Conservation (phyloP, 2,329 filamentous ascomycete species). For the Clarireedia paspali region DNA sequence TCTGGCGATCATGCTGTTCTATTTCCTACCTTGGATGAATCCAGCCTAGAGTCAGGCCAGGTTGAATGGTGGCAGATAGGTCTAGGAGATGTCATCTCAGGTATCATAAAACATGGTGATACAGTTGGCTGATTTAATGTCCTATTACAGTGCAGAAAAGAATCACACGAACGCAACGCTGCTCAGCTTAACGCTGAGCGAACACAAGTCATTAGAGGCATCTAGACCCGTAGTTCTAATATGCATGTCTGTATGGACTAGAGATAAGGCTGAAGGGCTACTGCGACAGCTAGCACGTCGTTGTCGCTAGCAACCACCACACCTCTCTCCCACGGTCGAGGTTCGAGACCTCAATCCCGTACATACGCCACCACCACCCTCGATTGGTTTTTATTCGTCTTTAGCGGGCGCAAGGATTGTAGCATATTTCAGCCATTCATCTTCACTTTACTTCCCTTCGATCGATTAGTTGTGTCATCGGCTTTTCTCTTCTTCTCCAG, state of each 20-base stretch:
- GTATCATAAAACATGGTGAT: slow-evolving; percentile 23
- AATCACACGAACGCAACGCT: slow-evolving; percentile 89
- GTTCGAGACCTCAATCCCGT: too few relatives aligned
- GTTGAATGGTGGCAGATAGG: slow-evolving; percentile 35
- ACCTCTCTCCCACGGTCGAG: too few relatives aligned
- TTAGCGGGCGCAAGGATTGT: too few relatives aligned
- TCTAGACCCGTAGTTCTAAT: slow-evolving; percentile 40
- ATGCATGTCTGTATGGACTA: too few relatives aligned
- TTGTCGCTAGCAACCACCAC: too few relatives aligned
- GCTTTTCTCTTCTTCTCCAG: background rate
- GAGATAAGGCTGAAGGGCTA: too few relatives aligned
- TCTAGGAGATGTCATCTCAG: slow-evolving; percentile 29
- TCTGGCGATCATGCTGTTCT: slow-evolving; percentile 2
- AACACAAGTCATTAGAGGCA: slow-evolving; percentile 87
- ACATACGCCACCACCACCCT: too few relatives aligned
- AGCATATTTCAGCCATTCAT: too few relatives aligned
- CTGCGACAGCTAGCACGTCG: too few relatives aligned
- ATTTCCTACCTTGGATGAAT: background rate
- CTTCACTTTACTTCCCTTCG: too few relatives aligned
- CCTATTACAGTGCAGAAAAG: slow-evolving; percentile 73
- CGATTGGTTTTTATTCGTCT: too few relatives aligned
- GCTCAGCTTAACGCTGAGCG: slow-evolving; percentile 87
- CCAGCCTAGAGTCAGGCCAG: background rate
- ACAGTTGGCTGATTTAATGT: background rate
- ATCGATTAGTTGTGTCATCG: too few relatives aligned